Percentiles rank a stretch among this genome's conserved stretches.
These are phyloP conservation scores for Stephanodiscus minutulus DNA, from an alignment of 108 stramenopile species.

Conservation along the genomic window DNA sequence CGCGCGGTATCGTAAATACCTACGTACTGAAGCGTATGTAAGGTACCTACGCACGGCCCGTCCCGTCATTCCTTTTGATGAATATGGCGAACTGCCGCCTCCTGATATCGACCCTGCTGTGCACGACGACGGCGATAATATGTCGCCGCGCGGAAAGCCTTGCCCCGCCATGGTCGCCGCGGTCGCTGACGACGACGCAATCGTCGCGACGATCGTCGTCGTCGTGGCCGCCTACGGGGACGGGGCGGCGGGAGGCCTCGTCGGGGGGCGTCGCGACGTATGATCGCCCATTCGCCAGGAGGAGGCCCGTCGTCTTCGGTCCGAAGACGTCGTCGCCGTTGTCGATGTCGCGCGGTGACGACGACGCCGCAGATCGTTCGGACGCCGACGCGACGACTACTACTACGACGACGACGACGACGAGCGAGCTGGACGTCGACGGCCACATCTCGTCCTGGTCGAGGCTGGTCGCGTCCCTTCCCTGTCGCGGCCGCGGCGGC, in stretches of 20 bases:
- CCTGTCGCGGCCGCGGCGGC: neutral
- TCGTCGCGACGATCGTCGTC: neutral
- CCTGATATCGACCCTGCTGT: neutral
- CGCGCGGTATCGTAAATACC: too few species aligned
- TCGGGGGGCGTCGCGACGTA: neutral
- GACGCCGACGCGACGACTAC: neutral
- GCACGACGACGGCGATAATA: neutral
- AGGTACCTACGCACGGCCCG: too few species aligned
- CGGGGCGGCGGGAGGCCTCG: too few species aligned
- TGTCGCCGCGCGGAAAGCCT: neutral
- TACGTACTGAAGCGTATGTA: too few species aligned
- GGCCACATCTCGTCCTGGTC: slow-evolving; percentile 40
- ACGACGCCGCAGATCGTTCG: neutral
- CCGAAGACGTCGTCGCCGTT: neutral
- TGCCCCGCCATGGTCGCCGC: neutral
- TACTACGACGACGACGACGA: neutral
- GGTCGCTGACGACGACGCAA: too few species aligned
- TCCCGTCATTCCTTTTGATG: too few species aligned
- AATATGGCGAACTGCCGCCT: neutral
- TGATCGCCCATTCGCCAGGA: too few species aligned
- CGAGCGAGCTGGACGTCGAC: slow-evolving; percentile 22
- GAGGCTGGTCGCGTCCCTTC: slow-evolving; percentile 35
- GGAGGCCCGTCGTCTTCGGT: too few species aligned
- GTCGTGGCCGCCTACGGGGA: too few species aligned
- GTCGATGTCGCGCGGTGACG: neutral